Evolutionary conservation across 345 rosid genomes (phyloP).

Genomic region (Populus pruinosa): DNA sequence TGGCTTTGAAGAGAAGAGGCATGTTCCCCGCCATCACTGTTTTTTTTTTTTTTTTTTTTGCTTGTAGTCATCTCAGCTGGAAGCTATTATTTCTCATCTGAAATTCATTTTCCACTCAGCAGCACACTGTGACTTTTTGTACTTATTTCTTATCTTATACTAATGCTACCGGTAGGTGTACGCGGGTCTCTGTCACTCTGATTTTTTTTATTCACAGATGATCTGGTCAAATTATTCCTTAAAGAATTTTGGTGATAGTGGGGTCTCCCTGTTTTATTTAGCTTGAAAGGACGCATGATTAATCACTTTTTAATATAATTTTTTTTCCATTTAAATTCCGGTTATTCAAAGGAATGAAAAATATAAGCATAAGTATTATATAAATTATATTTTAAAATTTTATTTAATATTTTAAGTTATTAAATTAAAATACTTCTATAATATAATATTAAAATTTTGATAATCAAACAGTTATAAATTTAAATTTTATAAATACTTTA

Average conservation of each 20-base stretch:
- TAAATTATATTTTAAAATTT: too few species aligned
- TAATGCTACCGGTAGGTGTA: neutral
- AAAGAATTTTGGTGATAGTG: constrained; percentile 11
- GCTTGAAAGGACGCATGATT: neutral
- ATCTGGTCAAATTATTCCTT: constrained; percentile 21
- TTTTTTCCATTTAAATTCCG: neutral
- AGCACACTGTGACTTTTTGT: constrained; percentile 1
- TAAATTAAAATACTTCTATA: too few species aligned
- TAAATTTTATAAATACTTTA: too few species aligned
- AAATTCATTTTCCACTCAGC: constrained; percentile 7
- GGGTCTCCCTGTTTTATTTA: constrained; percentile 9
- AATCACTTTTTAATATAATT: too few species aligned
- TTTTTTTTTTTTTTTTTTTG: neutral
- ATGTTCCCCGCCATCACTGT: constrained; percentile 12
- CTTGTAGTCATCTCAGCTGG: constrained; percentile 11
- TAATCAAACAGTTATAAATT: too few species aligned
- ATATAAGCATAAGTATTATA: too few species aligned
- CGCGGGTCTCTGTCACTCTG: neutral
- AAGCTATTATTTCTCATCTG: constrained; percentile 2
- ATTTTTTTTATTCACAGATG: constrained; percentile 2
- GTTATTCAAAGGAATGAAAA: neutral
- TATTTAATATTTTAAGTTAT: too few species aligned
- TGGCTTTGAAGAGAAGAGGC: neutral
- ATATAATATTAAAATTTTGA: too few species aligned
- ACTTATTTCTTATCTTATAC: neutral